Evolutionary conservation across 805 yeast species (phyloP).

Genomic region (Yarrowia sp.): DNA sequence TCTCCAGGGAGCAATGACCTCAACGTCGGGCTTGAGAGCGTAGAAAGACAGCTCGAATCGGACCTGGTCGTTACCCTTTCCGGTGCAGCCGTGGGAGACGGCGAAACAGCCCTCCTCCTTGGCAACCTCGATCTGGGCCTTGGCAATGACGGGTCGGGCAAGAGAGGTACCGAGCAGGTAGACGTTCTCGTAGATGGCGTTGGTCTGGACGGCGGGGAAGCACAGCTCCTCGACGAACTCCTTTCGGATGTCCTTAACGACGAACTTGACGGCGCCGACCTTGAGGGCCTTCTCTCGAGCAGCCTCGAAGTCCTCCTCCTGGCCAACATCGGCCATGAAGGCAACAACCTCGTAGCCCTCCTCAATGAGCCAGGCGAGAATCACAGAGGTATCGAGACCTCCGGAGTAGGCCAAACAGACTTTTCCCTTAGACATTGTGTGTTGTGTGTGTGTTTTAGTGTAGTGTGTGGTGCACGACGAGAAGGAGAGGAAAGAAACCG

Average conservation of each 20-base stretch:
- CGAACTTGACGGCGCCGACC: constrained; percentile 96
- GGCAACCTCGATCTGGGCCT: constrained; percentile 97
- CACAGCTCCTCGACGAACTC: constrained; percentile 93
- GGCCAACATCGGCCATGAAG: constrained; percentile 98
- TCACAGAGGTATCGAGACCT: constrained; percentile 97
- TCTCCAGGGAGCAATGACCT: constrained; percentile 99
- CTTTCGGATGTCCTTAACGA: constrained; percentile 91
- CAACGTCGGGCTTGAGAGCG: constrained; percentile 96
- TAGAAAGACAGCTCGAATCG: constrained; percentile 97
- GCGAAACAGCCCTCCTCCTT: constrained; percentile 98
- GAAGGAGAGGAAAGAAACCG: background rate
- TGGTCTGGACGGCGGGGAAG: constrained; percentile 96
- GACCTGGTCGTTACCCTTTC: constrained; percentile 99
- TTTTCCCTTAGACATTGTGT: constrained; percentile 90
- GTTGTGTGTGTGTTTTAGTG: constrained; percentile 4
- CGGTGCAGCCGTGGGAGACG: constrained; percentile 99
- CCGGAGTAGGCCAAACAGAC: constrained; percentile 99
- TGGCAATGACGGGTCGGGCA: constrained; percentile 98
- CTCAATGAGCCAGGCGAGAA: constrained; percentile 97
- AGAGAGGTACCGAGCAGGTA: constrained; percentile 95
- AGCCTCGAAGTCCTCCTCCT: constrained; percentile 98
- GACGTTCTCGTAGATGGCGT: constrained; percentile 97
- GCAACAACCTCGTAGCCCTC: constrained; percentile 98
- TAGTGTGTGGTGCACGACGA: constrained; percentile 12
- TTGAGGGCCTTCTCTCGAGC: constrained; percentile 95